Base-by-base conservation (phyloP, 371 early-diverging fungal species). In the Mycotypha africana region DNA sequence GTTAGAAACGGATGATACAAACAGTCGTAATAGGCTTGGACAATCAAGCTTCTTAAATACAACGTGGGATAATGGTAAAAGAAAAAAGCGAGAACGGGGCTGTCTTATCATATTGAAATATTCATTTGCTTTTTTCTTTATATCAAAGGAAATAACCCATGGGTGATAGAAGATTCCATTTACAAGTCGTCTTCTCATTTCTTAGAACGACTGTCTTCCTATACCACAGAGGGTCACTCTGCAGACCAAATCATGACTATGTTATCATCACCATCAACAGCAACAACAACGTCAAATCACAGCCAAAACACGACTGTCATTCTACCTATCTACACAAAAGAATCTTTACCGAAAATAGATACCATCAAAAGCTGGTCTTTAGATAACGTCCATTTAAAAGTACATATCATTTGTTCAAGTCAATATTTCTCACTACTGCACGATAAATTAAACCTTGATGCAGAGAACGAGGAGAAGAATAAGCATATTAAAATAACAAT, bases 181-280 rank as follows among this genome's bases (percentile, higher is more conserved):
- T 54, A 42, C n/a, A 49, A 39, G 24, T 14, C 45, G 20, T 45
- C 39, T 30, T 17, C 28, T 32, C 14, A n/a, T 15, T 47, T 47
- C 19, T 20, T 55, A 14, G 40, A 55, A 11, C 17, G 24, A 35
- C 15, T 55, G n/a, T 49, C 23, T 15, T 35, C 56, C 15, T 55
- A 55, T 28, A 55, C 56, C n/a, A 40, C 38, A 14, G 24, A 28
- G 41, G 56, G 56, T 14, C 45, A n/a, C n/a, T n/a, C n/a, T n/a
- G n/a, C n/a, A n/a, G n/a, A n/a, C n/a, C n/a, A n/a, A n/a, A n/a
- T n/a, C n/a, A 55, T 24, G 33, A 26, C 5, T 52, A 45, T 32
- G 36, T 45, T 35, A 40, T 36, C 35, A 39, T 45, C 30, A 38
- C 21, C 21, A 34, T 26, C 24, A 22, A 12, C 20, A 21, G 11